These are phyloP conservation scores for Nannochloris sp. DNA, from an alignment of 139 green algal species.

Conservation along the genomic window DNA sequence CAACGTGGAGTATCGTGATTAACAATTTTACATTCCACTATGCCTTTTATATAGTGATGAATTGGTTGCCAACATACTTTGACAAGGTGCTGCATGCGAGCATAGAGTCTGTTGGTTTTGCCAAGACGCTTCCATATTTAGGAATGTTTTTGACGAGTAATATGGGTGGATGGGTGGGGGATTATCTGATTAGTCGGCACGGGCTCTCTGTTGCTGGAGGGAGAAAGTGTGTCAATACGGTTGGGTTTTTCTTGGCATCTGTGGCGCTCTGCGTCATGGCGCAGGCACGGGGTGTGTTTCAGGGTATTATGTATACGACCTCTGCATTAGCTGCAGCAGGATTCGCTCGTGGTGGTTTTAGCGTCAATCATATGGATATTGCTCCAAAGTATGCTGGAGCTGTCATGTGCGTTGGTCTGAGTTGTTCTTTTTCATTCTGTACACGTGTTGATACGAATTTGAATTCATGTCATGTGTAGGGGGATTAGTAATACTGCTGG, in stretches of 20 bases:
- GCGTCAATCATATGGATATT: conserved; percentile 96
- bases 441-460: neutral
- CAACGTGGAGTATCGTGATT: conserved; percentile 89
- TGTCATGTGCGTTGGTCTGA: conserved; percentile 64
- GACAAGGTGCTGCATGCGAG: conserved; percentile 64
- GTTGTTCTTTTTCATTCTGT: neutral
- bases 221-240: conserved; percentile 82
- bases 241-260: conserved; percentile 49
- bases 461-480: conserved; percentile 13
- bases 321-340: conserved; percentile 37
- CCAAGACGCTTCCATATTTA: conserved; percentile 86
- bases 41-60: conserved; percentile 97
- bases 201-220: conserved; percentile 38
- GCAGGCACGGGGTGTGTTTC: conserved; percentile 10
- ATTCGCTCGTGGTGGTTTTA: conserved; percentile 86
- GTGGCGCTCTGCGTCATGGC: conserved; percentile 67
- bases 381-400: conserved; percentile 86
- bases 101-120: conserved; percentile 56
- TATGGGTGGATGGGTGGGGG: conserved; percentile 67
- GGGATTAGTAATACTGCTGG: conserved; percentile 67
- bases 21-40: conserved; percentile 99
- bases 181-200: conserved; percentile 66
- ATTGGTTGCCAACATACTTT: conserved; percentile 98
- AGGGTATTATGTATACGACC: conserved; percentile 34
- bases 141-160: conserved; percentile 87